Percentiles rank a stretch among this genome's conserved stretches.
phyloP scores from a whole-genome alignment of 2,329 filamentous ascomycete species.

The Metarhizium album region DNA sequence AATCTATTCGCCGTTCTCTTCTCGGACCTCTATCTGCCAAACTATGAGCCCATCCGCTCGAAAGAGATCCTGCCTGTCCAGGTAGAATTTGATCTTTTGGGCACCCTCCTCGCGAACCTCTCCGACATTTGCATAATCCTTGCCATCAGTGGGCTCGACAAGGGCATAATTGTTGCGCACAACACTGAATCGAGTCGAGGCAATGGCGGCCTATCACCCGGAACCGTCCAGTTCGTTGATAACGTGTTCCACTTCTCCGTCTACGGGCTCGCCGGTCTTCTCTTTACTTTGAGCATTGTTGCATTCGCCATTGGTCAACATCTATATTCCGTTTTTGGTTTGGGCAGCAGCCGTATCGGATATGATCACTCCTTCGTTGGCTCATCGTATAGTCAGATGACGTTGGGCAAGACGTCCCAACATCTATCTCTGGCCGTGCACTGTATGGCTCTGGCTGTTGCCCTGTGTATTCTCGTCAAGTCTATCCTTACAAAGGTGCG shows the following conservation, averaged over 20 bases:
- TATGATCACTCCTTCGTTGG: not conserved
- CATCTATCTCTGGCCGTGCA: slow-evolving; percentile 8
- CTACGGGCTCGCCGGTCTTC: slow-evolving; percentile 8
- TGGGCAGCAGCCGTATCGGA: not conserved
- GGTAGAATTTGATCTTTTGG: slow-evolving; percentile 1
- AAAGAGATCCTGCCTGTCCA: not conserved
- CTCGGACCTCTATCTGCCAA: not conserved
- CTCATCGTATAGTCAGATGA: not conserved
- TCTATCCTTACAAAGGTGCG: slow-evolving; percentile 14
- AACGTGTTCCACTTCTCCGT: slow-evolving; percentile 10
- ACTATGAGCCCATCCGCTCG: not conserved
- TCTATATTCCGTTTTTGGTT: slow-evolving; percentile 1
- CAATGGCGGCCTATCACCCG: not conserved
- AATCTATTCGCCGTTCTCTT: slow-evolving; percentile 3
- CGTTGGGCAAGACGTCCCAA: not conserved
- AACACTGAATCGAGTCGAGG: not conserved
- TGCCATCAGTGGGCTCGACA: slow-evolving; percentile 13
- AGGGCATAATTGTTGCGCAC: slow-evolving; percentile 12
- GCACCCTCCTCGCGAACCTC: slow-evolving; percentile 4
- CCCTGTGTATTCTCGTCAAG: slow-evolving; percentile 8
- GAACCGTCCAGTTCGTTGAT: slow-evolving; percentile 1
- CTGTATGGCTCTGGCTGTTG: slow-evolving; percentile 11
- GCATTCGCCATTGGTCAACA: slow-evolving; percentile 11
- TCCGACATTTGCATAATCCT: slow-evolving; percentile 13
- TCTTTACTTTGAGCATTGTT: slow-evolving; percentile 10